phyloP scores from a whole-genome alignment of 2,329 filamentous ascomycete species.

The Neophaeococcomyces aloes region DNA sequence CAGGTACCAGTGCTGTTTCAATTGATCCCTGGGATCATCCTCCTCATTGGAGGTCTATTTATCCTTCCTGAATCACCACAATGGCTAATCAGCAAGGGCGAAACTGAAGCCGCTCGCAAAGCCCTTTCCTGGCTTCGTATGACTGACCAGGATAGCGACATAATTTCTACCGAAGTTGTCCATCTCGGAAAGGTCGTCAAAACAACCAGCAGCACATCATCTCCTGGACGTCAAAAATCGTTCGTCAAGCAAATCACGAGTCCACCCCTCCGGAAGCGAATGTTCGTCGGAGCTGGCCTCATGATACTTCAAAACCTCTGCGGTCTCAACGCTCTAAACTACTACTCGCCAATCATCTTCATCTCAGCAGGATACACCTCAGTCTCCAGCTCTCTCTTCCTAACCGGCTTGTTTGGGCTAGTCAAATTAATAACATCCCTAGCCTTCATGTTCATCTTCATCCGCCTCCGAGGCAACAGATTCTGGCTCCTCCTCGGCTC shows the following conservation, averaged over 20 bases:
- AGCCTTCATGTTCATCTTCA: conserved; percentile 14
- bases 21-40: conserved; percentile 41
- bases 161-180: conserved; percentile 18
- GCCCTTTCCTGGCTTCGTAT: conserved; percentile 30
- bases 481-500: conserved; percentile 14
- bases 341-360: conserved; percentile 14
- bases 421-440: conserved; percentile 11
- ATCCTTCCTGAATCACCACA: conserved; percentile 45
- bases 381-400: conserved; percentile 10
- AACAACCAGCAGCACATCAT: not conserved
- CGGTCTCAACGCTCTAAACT: conserved; percentile 14
- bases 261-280: conserved; percentile 8
- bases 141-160: conserved; percentile 14
- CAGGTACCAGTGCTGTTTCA: conserved; percentile 44
- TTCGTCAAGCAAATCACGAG: conserved; percentile 33
- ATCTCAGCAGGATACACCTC: conserved; percentile 11
- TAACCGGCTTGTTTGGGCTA: conserved; percentile 14
- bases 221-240: conserved; percentile 27
- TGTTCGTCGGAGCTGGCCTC: conserved; percentile 11
- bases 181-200: conserved; percentile 7
- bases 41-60: conserved; percentile 37
- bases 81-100: conserved; percentile 44
- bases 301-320: conserved; percentile 13
- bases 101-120: conserved; percentile 33
- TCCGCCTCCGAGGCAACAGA: conserved; percentile 10